Conservation (phyloP, 345 rosid species). For the Streptanthus diversifolius region DNA sequence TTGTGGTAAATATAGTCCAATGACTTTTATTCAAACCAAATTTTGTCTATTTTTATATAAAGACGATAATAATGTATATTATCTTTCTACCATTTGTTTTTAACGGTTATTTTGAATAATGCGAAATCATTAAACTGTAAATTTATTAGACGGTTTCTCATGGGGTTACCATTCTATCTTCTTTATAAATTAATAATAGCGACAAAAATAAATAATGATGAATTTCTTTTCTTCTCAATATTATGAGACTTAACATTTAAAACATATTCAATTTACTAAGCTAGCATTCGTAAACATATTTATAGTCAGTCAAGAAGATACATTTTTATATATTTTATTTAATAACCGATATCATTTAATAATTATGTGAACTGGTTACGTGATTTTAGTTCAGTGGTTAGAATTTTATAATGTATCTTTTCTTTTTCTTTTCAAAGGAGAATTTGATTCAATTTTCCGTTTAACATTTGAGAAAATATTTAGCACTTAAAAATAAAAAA, state of each 20-base stretch:
- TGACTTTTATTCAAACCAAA: slow-evolving; percentile 6
- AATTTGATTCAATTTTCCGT: too few relatives aligned
- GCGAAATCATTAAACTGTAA: neutral
- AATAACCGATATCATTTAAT: neutral
- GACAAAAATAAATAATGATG: neutral
- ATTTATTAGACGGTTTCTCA: neutral
- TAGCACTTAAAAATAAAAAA: too few relatives aligned
- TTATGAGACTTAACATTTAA: neutral
- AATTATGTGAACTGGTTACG: neutral
- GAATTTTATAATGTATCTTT: too few relatives aligned
- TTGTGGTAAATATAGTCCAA: slow-evolving; percentile 24
- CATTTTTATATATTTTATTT: neutral
- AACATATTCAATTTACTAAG: neutral
- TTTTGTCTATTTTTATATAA: slow-evolving; percentile 22
- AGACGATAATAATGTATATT: neutral
- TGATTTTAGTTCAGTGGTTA: too few relatives aligned
- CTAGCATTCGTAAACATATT: neutral
- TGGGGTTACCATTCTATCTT: too few relatives aligned
- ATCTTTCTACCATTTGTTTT: neutral
- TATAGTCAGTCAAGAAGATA: neutral
- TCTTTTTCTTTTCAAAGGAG: too few relatives aligned
- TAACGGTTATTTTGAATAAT: slow-evolving; percentile 9
- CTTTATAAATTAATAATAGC: neutral
- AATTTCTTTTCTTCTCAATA: neutral
- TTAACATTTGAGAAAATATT: too few relatives aligned